Evolutionary conservation across 257 asterid species (phyloP).

Genomic region (Orobanche coerulescens): DNA sequence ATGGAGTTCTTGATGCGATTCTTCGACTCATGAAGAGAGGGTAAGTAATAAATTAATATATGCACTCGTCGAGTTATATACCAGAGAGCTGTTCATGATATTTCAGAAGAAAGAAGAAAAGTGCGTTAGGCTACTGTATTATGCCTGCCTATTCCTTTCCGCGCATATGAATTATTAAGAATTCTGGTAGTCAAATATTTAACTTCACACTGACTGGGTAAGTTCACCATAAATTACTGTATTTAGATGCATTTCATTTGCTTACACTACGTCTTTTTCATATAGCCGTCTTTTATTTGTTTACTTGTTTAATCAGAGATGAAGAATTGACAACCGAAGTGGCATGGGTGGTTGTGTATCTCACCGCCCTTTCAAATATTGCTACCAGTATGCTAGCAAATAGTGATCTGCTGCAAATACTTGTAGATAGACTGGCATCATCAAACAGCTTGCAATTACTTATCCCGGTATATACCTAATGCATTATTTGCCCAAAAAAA

Average conservation of each 20-base stretch:
- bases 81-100: slow-evolving; percentile 11
- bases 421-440: slow-evolving; percentile 62
- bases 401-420: slow-evolving; percentile 57
- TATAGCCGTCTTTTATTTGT: slow-evolving; percentile 17
- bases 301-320: slow-evolving; percentile 48
- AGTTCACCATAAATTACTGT: neutral
- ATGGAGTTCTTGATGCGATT: slow-evolving; percentile 74
- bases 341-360: slow-evolving; percentile 96
- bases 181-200: neutral
- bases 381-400: slow-evolving; percentile 70
- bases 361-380: slow-evolving; percentile 79
- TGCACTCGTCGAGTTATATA: slow-evolving; percentile 1
- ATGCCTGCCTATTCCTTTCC: neutral
- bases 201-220: neutral
- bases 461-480: slow-evolving; percentile 69
- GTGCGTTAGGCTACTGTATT: neutral
- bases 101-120: neutral
- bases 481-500: neutral
- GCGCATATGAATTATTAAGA: neutral
- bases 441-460: slow-evolving; percentile 78
- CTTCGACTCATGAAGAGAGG: slow-evolving; percentile 71
- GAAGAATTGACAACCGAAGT: slow-evolving; percentile 93
- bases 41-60: slow-evolving; percentile 39
- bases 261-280: neutral
- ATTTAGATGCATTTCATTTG: neutral